phyloP scores from a whole-genome alignment of 1,139 yeast genomes.

The Nakaseomyces delphensis region DNA sequence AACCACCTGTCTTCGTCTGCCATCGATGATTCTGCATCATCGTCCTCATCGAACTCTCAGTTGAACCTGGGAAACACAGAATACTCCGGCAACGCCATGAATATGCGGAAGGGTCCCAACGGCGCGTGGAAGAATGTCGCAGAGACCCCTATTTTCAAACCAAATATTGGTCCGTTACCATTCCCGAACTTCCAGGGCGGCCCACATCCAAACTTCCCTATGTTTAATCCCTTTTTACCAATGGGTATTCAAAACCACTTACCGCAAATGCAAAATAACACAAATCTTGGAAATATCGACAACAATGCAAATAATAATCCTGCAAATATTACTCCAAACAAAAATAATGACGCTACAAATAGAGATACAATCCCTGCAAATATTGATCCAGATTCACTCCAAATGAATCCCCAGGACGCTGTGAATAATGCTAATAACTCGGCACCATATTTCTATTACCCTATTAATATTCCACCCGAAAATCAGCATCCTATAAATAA shows the following conservation, averaged over 20 bases:
- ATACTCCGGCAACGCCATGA: not conserved
- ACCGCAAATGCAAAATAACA: not conserved
- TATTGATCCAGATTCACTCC: not conserved
- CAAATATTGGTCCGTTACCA: constrained; percentile 11
- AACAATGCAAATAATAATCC: constrained; percentile 6
- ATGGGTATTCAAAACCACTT: constrained; percentile 3
- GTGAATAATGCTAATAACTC: not conserved
- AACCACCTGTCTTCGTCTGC: constrained; percentile 7
- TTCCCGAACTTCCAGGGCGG: not conserved
- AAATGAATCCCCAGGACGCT: constrained; percentile 2
- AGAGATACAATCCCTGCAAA: constrained; percentile 6
- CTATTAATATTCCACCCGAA: constrained; percentile 5
- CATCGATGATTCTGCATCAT: constrained; percentile 8
- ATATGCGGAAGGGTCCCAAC: constrained; percentile 1
- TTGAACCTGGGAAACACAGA: not conserved
- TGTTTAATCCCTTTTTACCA: constrained; percentile 2
- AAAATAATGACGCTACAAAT: constrained; percentile 4
- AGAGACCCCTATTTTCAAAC: constrained; percentile 22
- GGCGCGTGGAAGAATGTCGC: constrained; percentile 13
- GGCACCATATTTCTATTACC: constrained; percentile 4
- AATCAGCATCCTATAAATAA: constrained; percentile 3
- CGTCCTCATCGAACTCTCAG: constrained; percentile 9
- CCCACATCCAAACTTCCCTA: constrained; percentile 3
- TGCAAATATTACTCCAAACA: constrained; percentile 5
- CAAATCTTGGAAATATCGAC: constrained; percentile 8